Base-by-base conservation (phyloP, 495 filamentous ascomycete genomes). In the Xeromyces bisporus region DNA sequence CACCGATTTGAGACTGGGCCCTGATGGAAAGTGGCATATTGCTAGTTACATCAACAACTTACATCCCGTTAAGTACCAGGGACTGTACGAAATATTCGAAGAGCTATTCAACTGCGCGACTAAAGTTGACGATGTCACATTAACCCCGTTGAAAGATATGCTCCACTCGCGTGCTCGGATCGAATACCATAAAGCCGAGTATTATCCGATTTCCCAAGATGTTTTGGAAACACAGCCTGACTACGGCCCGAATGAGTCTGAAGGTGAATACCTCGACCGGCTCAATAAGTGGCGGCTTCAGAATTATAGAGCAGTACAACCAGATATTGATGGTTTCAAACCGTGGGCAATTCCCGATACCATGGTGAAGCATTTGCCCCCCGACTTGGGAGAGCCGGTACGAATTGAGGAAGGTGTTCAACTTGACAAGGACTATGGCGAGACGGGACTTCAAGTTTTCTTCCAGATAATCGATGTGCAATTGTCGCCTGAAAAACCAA, bases 11-110 rank as follows among this genome's bases (percentile, higher is more conserved):
- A 12, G 34, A n/a, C 46, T 56, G 23, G 35, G 43, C 16, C 41
- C 37, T 7, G 50, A 51, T 7, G 41, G 41, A 6, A 38, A 27
- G 11, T 50, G 42, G 42, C 44, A 51, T 27, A 49, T 59, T 30
- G 40, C 42, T 4, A 58, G 42, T 35, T 71, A 64, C 40, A 62
- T 62, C 43, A 62, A 60, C 39, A 60, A 60, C 34, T 51, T 63
- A 21, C 66, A 62, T 33, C 67, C 64, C 0, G 26, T 33, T 8
- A 45, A 44, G 12, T 35, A 60, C 21, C 28, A 34, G 11, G 27
- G 47, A 1, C 30, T 60, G n/a, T 63, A 64, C 37, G 26, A 28
- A 2, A 25, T 55, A 14, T 52, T 62, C n/a, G 63, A 71, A 31
- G 39, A 55, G 5, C 23, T 55, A 1, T 55, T 65, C 26, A 53